A percentile compares a stretch with the other conserved stretches of the same genome.
These are phyloP conservation scores for Hibiscus trionum DNA, from an alignment of 345 rosid species.

Conservation along the genomic window DNA sequence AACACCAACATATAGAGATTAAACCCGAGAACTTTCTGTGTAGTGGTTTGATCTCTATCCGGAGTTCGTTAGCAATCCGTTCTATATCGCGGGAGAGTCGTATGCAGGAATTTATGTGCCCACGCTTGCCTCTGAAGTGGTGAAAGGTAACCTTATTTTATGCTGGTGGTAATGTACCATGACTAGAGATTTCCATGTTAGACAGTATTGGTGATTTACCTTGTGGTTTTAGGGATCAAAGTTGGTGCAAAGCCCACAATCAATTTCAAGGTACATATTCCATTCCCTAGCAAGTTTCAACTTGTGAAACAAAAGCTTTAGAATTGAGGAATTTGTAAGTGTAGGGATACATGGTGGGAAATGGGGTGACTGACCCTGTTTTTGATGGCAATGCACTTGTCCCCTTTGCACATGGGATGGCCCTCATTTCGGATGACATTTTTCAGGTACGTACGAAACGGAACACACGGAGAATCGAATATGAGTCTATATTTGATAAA, in stretches of 20 bases:
- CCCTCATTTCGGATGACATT: conserved; percentile 37
- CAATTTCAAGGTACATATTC: conserved; percentile 19
- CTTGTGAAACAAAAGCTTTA: too few relatives aligned
- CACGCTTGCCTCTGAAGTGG: conserved; percentile 22
- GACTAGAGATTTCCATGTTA: background rate
- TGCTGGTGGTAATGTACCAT: too few relatives aligned
- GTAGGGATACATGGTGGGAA: conserved; percentile 35
- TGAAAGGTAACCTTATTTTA: conserved; percentile 14
- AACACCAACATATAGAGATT: background rate
- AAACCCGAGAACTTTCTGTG: background rate
- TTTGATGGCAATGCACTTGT: conserved; percentile 36
- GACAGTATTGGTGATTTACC: background rate
- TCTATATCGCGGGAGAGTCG: conserved; percentile 34
- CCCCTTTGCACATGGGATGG: conserved; percentile 45
- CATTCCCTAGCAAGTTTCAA: background rate
- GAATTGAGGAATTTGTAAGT: background rate
- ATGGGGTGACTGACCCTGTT: conserved; percentile 23
- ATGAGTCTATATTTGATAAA: background rate
- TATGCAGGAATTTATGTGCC: conserved; percentile 38
- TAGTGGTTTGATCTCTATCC: conserved; percentile 31
- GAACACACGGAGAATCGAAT: background rate
- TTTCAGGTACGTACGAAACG: conserved; percentile 18
- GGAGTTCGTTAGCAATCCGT: conserved; percentile 32
- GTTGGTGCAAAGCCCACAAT: conserved; percentile 16
- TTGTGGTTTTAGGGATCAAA: conserved; percentile 17